Evolutionary conservation across 495 filamentous ascomycete genomes (phyloP).

Genomic region (Penicillium egyptiacum): DNA sequence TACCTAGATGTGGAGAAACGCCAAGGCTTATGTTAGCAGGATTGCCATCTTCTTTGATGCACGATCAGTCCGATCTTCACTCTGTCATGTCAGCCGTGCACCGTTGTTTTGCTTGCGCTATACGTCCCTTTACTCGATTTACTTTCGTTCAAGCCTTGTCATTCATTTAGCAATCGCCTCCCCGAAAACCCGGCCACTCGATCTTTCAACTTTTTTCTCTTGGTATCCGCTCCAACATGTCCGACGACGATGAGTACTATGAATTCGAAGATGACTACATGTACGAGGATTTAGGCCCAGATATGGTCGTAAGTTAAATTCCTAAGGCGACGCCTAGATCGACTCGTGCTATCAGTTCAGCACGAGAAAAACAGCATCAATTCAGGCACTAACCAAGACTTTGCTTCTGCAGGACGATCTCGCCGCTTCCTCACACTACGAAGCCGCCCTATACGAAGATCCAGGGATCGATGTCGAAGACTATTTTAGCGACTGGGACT

Average conservation of each 20-base stretch:
- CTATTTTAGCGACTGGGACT: conserved; percentile 51
- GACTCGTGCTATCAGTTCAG: background rate
- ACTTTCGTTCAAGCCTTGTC: background rate
- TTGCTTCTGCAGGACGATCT: conserved; percentile 48
- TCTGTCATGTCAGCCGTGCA: conserved; percentile 8
- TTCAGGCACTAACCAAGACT: background rate
- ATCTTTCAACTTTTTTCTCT: conserved; percentile 2
- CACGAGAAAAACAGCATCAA: conserved; percentile 6
- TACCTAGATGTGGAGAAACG: conserved; percentile 5
- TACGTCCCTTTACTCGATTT: conserved; percentile 3
- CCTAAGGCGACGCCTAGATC: background rate
- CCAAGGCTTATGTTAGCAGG: conserved; percentile 30
- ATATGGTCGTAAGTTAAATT: conserved; percentile 40
- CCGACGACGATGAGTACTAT: conserved; percentile 53
- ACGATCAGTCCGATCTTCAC: conserved; percentile 28
- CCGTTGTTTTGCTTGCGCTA: conserved; percentile 1
- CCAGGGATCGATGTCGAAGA: conserved; percentile 44
- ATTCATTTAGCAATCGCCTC: background rate
- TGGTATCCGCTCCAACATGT: conserved; percentile 34
- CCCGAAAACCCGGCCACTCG: background rate
- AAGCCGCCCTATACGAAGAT: conserved; percentile 43
- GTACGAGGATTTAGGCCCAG: conserved; percentile 44
- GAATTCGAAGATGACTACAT: conserved; percentile 47
- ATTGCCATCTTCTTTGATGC: conserved; percentile 9
- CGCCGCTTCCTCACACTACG: conserved; percentile 44